These are phyloP conservation scores for Solanum raphanifolium DNA, from an alignment of 257 asterid genomes.

Conservation along the genomic window DNA sequence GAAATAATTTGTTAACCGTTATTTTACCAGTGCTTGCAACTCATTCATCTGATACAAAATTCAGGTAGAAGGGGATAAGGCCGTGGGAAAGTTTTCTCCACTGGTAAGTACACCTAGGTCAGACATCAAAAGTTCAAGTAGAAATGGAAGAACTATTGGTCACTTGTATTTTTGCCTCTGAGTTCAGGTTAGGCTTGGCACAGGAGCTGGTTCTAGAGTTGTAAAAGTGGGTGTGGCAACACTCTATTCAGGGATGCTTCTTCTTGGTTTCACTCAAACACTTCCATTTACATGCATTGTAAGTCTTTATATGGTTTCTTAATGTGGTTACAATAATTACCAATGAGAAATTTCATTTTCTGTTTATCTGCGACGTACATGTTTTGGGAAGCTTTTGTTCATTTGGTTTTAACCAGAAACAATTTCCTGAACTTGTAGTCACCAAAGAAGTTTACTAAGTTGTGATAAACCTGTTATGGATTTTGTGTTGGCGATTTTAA, in stretches of 20 bases:
- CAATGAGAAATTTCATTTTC: background rate
- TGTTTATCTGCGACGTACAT: background rate
- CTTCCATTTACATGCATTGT: constrained; percentile 66
- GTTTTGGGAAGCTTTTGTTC: background rate
- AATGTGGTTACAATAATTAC: background rate
- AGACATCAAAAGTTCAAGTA: background rate
- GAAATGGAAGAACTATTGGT: background rate
- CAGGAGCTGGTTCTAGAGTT: constrained; percentile 44
- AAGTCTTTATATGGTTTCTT: constrained; percentile 7
- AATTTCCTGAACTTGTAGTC: background rate
- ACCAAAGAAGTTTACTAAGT: background rate
- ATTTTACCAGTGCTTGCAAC: background rate
- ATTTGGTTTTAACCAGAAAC: background rate
- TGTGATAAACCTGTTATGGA: background rate
- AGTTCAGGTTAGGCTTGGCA: constrained; percentile 74
- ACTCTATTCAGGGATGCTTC: constrained; percentile 40
- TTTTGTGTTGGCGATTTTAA: background rate
- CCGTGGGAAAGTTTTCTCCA: constrained; percentile 69
- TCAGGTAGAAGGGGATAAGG: constrained; percentile 65
- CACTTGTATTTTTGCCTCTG: background rate
- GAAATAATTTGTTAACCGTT: background rate
- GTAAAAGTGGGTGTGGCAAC: constrained; percentile 43
- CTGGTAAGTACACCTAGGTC: constrained; percentile 36
- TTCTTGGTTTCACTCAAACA: constrained; percentile 45
- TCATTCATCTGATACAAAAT: constrained; percentile 1